phyloP scores from a whole-genome alignment of 805 yeast species.

The Dipodascopsis uninucleata region DNA sequence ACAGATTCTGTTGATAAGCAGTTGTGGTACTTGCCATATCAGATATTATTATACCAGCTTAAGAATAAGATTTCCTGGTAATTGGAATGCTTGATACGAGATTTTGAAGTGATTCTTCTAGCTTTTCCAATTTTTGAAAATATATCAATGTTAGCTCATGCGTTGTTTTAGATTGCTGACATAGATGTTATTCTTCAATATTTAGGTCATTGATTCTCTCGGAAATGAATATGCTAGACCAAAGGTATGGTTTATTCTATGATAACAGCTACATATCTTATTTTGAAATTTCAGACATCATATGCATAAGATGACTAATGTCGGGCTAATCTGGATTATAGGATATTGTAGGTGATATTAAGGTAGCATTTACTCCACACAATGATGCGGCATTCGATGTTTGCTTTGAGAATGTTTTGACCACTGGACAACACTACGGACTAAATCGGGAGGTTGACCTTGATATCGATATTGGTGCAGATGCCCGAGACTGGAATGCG shows the following conservation, averaged over 20 bases:
- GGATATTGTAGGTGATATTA: conserved; percentile 67
- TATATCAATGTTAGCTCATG: no score
- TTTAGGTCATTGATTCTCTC: conserved; percentile 63
- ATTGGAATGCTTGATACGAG: no score
- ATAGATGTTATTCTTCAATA: no score
- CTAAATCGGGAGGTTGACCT: conserved; percentile 72
- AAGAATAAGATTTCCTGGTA: no score
- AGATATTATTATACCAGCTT: no score
- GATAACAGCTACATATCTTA: not conserved
- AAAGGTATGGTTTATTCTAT: conserved; percentile 35
- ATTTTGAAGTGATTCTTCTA: no score
- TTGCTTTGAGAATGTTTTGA: conserved; percentile 70
- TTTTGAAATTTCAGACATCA: not conserved
- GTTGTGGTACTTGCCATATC: not conserved
- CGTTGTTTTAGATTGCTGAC: no score
- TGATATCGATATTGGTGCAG: conserved; percentile 92
- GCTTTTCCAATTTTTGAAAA: no score
- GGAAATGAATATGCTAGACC: conserved; percentile 83
- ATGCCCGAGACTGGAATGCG: conserved; percentile 97
- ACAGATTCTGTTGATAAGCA: not conserved
- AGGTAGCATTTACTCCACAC: conserved; percentile 82
- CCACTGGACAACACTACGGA: conserved; percentile 36
- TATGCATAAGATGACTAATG: not conserved
- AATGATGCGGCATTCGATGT: conserved; percentile 82
- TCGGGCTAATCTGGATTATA: conserved; percentile 3